phyloP scores from a whole-genome alignment of 139 green algal species.

The Pleodorina starrii region DNA sequence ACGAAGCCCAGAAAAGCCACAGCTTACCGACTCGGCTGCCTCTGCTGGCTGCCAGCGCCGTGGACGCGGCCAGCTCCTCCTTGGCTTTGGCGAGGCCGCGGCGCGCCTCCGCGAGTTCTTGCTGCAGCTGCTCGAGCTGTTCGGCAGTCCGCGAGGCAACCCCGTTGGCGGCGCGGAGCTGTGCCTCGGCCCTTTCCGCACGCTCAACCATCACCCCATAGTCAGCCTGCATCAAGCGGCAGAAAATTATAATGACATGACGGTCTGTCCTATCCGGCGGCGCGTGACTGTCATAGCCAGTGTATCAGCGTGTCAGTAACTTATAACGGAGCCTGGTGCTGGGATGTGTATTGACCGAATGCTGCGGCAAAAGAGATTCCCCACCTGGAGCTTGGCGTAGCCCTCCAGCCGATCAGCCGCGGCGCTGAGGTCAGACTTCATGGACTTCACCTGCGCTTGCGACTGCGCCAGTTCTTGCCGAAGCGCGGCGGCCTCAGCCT shows the following conservation, averaged over 20 bases:
- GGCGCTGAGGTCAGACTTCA: slow-evolving; percentile 3
- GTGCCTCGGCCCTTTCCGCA: slow-evolving; percentile 5
- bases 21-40: background rate
- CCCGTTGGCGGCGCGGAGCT: background rate
- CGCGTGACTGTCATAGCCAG: too few relatives aligned
- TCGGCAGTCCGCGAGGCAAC: background rate
- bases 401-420: slow-evolving; percentile 21
- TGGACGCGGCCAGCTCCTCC: slow-evolving; percentile 14
- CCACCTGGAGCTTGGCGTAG: slow-evolving; percentile 10
- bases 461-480: background rate
- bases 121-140: background rate
- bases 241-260: too few relatives aligned
- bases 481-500: background rate
- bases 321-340: too few relatives aligned
- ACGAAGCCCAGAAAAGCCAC: background rate
- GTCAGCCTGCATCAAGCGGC: slow-evolving; percentile 23
- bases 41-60: background rate
- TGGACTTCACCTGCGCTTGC: background rate
- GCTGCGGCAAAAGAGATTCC: too few relatives aligned
- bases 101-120: background rate
- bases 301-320: too few relatives aligned
- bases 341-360: too few relatives aligned
- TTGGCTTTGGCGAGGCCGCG: background rate
- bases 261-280: too few relatives aligned
- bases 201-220: background rate